Evolutionary conservation across 345 rosid species (phyloP).

Genomic region (Theobroma cacao): DNA sequence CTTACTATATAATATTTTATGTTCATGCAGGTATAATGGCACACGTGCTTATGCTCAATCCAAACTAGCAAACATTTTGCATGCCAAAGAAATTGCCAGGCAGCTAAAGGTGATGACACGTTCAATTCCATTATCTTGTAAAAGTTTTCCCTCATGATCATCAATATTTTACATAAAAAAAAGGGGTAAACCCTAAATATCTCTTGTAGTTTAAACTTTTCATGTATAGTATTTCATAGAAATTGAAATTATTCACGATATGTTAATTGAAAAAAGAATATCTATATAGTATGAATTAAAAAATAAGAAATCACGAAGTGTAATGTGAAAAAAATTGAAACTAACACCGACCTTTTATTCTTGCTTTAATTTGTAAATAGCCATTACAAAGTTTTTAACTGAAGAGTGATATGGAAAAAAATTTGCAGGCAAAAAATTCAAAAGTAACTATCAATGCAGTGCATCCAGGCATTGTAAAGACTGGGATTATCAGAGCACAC

Average conservation of each 20-base stretch:
- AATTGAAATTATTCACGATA: no score
- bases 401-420: background rate
- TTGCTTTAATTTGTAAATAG: background rate
- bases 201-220: no score
- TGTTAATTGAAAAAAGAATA: no score
- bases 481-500: slow-evolving; percentile 87
- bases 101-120: slow-evolving; percentile 67
- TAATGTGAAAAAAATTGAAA: no score
- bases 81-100: slow-evolving; percentile 72
- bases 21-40: slow-evolving; percentile 66
- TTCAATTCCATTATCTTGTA: background rate
- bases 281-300: no score
- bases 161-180: no score
- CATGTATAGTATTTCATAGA: no score
- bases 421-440: slow-evolving; percentile 70
- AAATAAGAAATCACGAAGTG: no score
- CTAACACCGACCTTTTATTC: no score
- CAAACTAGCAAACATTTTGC: slow-evolving; percentile 78
- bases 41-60: slow-evolving; percentile 92
- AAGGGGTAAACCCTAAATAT: no score
- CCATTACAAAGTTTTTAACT: no score
- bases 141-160: background rate
- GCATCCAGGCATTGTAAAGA: slow-evolving; percentile 94
- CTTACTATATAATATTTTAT: background rate
- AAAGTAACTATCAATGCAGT: slow-evolving; percentile 82